phyloP scores from a whole-genome alignment of 2,329 filamentous ascomycete genomes.

The Colletotrichum acutatum region DNA sequence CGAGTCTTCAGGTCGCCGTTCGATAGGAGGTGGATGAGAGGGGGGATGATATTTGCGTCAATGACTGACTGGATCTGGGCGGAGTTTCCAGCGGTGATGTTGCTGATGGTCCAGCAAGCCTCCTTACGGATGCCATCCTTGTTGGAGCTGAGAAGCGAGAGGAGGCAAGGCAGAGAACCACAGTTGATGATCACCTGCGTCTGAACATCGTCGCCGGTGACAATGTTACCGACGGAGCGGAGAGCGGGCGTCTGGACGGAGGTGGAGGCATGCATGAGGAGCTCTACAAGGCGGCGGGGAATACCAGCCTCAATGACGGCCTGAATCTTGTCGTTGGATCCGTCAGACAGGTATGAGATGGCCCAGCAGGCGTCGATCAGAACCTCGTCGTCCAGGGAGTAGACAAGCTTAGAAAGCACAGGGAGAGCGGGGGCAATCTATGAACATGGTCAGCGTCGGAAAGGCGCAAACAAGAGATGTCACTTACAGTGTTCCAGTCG shows the following conservation, averaged over 20 bases:
- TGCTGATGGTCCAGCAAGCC: constrained; percentile 99
- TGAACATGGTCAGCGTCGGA: background rate
- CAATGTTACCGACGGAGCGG: constrained; percentile 97
- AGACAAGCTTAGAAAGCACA: constrained; percentile 95
- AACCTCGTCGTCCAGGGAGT: constrained; percentile 98
- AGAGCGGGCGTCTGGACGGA: constrained; percentile 98
- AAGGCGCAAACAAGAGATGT: background rate
- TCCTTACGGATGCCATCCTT: constrained; percentile 99
- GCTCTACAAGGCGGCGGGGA: constrained; percentile 92
- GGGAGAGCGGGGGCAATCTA: constrained; percentile 95
- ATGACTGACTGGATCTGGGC: constrained; percentile 97
- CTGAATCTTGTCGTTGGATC: constrained; percentile 99
- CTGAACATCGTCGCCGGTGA: constrained; percentile 97
- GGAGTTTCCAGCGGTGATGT: constrained; percentile 98
- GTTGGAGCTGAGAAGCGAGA: constrained; percentile 92
- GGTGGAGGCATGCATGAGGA: constrained; percentile 97
- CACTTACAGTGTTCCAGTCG: constrained; percentile 92
- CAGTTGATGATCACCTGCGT: constrained; percentile 99
- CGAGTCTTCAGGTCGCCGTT: constrained; percentile 99
- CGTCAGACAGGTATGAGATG: constrained; percentile 97
- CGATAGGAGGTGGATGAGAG: constrained; percentile 93
- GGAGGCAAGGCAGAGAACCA: constrained; percentile 88
- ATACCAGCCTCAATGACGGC: constrained; percentile 99
- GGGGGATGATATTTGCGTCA: constrained; percentile 96
- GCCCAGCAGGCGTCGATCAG: constrained; percentile 99